Evolutionary conservation across 2,329 filamentous ascomycete genomes (phyloP).

Genomic region (Fusarium cicatricum): DNA sequence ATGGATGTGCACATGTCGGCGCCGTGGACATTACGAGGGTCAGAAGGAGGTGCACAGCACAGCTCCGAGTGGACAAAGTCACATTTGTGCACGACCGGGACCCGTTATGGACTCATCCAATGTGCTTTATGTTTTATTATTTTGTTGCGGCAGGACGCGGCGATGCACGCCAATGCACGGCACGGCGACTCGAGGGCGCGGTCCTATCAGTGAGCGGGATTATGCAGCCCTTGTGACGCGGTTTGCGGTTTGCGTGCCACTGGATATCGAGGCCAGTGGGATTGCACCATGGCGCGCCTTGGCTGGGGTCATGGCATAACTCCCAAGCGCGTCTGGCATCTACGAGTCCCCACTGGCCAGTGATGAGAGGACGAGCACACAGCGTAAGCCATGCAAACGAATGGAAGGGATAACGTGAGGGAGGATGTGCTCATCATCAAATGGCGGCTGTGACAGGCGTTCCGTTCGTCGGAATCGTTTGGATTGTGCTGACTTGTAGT

Average conservation of each 20-base stretch:
- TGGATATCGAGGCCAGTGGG: constrained; percentile 37
- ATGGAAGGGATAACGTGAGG: constrained; percentile 35
- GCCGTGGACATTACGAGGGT: constrained; percentile 22
- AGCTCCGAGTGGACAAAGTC: constrained; percentile 38
- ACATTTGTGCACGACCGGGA: constrained; percentile 37
- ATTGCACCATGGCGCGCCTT: constrained; percentile 34
- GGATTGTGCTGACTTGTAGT: constrained; percentile 13
- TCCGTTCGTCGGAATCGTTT: constrained; percentile 22
- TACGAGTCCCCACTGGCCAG: constrained; percentile 29
- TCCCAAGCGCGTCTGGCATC: constrained; percentile 38
- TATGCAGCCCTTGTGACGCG: constrained; percentile 49
- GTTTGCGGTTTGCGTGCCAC: constrained; percentile 44
- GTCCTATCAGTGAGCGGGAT: constrained; percentile 45
- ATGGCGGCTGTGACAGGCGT: constrained; percentile 31
- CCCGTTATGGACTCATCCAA: constrained; percentile 25
- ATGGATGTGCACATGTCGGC: constrained; percentile 44
- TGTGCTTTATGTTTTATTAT: constrained; percentile 26
- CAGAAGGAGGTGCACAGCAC: constrained; percentile 34
- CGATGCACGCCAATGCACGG: constrained; percentile 22
- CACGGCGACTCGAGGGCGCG: constrained; percentile 27
- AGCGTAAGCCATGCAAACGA: constrained; percentile 25
- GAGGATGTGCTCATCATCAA: constrained; percentile 30
- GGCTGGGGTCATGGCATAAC: constrained; percentile 38
- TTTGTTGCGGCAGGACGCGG: constrained; percentile 33
- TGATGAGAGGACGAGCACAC: constrained; percentile 15